Conservation (phyloP, 148 eudicot genomes). For the Vaccinium vitisidaea region DNA sequence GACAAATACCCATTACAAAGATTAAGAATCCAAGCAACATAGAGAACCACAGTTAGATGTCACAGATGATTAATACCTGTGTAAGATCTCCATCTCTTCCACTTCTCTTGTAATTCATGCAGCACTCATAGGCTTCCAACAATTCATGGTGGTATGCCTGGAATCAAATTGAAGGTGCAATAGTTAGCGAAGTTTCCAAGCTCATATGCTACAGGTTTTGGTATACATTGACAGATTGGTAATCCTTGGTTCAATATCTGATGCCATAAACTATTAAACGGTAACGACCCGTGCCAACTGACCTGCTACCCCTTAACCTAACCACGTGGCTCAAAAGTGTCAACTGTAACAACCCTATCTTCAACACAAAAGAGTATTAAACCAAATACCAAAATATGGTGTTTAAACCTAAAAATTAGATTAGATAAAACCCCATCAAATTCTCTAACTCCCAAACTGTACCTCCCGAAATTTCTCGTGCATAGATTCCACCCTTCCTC, state of each 20-base stretch:
- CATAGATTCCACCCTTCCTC: too few relatives aligned
- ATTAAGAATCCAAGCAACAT: not conserved
- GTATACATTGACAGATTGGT: not conserved
- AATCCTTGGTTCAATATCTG: not conserved
- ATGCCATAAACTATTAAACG: not conserved
- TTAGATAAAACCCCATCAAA: too few relatives aligned
- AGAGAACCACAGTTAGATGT: not conserved
- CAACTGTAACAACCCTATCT: too few relatives aligned
- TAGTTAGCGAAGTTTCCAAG: not conserved
- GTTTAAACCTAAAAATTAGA: too few relatives aligned
- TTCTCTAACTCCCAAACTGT: too few relatives aligned
- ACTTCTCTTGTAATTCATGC: conserved; percentile 80
- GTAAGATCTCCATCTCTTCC: conserved; percentile 97
- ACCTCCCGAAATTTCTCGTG: too few relatives aligned
- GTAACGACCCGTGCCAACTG: too few relatives aligned
- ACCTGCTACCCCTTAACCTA: too few relatives aligned
- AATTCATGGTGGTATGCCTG: conserved; percentile 88
- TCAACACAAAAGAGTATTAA: too few relatives aligned
- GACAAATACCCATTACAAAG: not conserved
- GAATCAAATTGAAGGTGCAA: conserved; percentile 13
- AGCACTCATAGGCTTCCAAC: conserved; percentile 88
- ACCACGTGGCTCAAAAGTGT: too few relatives aligned
- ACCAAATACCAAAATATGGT: too few relatives aligned
- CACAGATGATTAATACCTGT: conserved; percentile 50
- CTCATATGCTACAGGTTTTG: not conserved